These are phyloP conservation scores for Camellia sinensis DNA, from an alignment of 148 eudicot species.

Conservation along the genomic window DNA sequence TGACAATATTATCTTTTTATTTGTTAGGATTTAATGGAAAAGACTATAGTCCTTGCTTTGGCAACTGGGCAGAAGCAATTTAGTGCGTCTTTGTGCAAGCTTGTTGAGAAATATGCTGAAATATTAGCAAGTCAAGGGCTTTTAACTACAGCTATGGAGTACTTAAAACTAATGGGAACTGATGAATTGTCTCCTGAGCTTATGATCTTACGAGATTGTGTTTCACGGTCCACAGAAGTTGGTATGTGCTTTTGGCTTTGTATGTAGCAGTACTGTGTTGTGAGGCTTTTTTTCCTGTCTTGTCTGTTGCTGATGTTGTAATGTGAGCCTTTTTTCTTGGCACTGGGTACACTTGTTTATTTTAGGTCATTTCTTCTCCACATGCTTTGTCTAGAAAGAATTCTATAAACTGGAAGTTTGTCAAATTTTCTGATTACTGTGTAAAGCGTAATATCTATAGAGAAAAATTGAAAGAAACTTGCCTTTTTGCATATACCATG, in stretches of 20 bases:
- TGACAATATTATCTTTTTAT: not conserved
- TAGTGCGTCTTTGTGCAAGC: conserved; percentile 84
- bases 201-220: conserved; percentile 76
- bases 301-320: not conserved
- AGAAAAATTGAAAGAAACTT: not conserved
- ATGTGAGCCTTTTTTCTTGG: no score
- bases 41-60: conserved; percentile 87
- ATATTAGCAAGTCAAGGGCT: conserved; percentile 98
- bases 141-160: conserved; percentile 86
- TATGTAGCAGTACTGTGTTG: not conserved
- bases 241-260: conserved; percentile 37
- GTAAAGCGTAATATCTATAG: not conserved
- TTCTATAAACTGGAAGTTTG: not conserved
- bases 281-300: not conserved
- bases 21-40: conserved; percentile 91
- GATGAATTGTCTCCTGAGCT: conserved; percentile 90
- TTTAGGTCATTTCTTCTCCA: not conserved
- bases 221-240: conserved; percentile 61
- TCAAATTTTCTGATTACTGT: not conserved
- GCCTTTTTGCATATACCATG: not conserved
- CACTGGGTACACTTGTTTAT: no score
- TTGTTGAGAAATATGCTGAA: conserved; percentile 93
- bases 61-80: conserved; percentile 90
- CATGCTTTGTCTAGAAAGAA: not conserved
- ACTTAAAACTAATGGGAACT: conserved; percentile 74